Evolutionary conservation across 345 rosid genomes (phyloP).

Genomic region (Aquilaria sinensis): DNA sequence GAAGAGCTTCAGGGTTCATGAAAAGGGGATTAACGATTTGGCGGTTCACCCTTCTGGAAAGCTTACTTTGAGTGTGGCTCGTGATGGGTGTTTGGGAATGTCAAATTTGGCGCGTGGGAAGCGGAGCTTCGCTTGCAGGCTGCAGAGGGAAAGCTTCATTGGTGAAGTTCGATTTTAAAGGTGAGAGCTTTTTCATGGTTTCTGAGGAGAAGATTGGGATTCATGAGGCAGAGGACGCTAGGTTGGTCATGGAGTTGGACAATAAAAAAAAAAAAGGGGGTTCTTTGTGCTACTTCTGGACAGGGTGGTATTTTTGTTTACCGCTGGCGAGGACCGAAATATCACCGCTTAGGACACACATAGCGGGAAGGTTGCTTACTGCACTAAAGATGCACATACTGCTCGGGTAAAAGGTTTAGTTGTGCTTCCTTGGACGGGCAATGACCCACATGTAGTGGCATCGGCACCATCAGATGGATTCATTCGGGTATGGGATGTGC

Average conservation of each 20-base stretch:
- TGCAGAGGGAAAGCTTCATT: slow-evolving; percentile 68
- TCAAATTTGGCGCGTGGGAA: slow-evolving; percentile 83
- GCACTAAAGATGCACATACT: slow-evolving; percentile 71
- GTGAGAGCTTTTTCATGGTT: slow-evolving; percentile 74
- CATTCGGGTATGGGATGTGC: slow-evolving; percentile 91
- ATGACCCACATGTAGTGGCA: slow-evolving; percentile 64
- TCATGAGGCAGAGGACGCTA: slow-evolving; percentile 88
- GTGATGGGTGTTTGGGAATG: slow-evolving; percentile 84
- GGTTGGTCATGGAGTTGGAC: slow-evolving; percentile 54
- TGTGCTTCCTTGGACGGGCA: slow-evolving; percentile 48
- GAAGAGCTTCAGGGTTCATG: slow-evolving; percentile 58
- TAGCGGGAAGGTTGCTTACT: slow-evolving; percentile 70
- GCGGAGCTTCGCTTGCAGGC: slow-evolving; percentile 67
- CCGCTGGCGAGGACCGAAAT: slow-evolving; percentile 84
- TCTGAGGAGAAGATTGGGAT: slow-evolving; percentile 51
- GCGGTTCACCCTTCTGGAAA: slow-evolving; percentile 79
- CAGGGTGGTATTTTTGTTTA: slow-evolving; percentile 69
- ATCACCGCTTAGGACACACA: slow-evolving; percentile 89
- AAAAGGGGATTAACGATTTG: slow-evolving; percentile 63
- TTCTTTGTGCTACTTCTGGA: slow-evolving; percentile 77
- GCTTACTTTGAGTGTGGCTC: slow-evolving; percentile 70
- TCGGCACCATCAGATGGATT: slow-evolving; percentile 93
- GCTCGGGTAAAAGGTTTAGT: slow-evolving; percentile 86
- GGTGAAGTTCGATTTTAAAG: slow-evolving; percentile 50
- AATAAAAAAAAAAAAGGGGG: slow-evolving; percentile 48